Evolutionary conservation across 345 rosid genomes (phyloP).

Genomic region (Pugionium dolabratum): DNA sequence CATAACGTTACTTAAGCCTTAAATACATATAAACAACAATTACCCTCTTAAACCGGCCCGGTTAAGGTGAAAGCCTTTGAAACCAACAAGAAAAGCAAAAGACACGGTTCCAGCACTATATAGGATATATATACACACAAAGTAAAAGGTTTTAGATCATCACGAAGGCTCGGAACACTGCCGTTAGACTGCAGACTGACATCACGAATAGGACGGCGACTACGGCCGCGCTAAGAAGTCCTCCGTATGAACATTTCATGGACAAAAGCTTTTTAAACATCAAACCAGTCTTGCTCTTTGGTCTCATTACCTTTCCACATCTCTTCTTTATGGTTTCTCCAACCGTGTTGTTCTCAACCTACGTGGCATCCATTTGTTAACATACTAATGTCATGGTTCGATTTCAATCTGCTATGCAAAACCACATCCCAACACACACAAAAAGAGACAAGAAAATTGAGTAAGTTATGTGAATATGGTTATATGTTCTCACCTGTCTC

Average conservation of each 20-base stretch:
- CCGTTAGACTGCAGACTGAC: conserved; percentile 40
- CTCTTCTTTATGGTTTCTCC: conserved; percentile 15
- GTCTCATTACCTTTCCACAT: conserved; percentile 28
- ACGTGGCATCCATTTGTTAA: conserved; percentile 11
- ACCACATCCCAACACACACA: background rate
- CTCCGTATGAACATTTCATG: conserved; percentile 26
- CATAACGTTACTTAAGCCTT: too few species aligned
- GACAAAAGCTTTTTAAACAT: conserved; percentile 31
- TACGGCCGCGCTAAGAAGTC: conserved; percentile 46
- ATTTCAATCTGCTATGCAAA: background rate
- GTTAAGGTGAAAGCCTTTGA: too few species aligned
- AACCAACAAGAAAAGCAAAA: too few species aligned
- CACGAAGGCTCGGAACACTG: conserved; percentile 19
- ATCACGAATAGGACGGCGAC: conserved; percentile 47
- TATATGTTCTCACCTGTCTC: conserved; percentile 52
- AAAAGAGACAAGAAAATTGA: background rate
- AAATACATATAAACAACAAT: too few species aligned
- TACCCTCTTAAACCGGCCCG: too few species aligned
- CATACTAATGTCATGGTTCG: background rate
- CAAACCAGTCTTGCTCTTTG: conserved; percentile 19
- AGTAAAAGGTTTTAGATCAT: conserved; percentile 28
- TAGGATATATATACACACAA: too few species aligned
- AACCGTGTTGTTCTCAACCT: conserved; percentile 28
- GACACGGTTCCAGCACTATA: too few species aligned
- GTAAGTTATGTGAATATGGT: background rate